A percentile compares a stretch with the other conserved stretches of the same genome.
These are phyloP conservation scores for Pestalotiopsis fici DNA, from an alignment of 2,329 filamentous ascomycete species.

Conservation along the genomic window DNA sequence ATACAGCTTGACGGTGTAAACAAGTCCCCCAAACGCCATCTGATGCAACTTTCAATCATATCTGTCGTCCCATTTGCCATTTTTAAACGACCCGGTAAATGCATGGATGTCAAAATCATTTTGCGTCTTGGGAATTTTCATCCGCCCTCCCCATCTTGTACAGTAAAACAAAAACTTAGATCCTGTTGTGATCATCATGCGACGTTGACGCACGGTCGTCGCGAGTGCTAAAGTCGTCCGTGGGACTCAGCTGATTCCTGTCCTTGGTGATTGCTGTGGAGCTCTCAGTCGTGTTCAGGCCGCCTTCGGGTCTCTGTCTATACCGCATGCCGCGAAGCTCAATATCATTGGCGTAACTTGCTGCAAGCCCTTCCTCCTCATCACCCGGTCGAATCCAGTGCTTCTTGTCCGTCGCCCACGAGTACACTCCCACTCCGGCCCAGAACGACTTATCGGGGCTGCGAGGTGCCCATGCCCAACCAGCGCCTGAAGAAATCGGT, in stretches of 20 bases:
- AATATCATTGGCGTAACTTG: conserved; percentile 23
- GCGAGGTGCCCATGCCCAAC: conserved; percentile 87
- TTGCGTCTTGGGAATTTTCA: neutral
- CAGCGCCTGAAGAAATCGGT: conserved; percentile 74
- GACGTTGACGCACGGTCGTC: conserved; percentile 1
- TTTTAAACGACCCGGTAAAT: neutral
- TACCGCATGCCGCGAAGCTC: conserved; percentile 25
- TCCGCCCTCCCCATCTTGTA: neutral
- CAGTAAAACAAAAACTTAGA: neutral
- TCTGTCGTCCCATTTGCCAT: neutral
- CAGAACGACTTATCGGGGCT: conserved; percentile 75
- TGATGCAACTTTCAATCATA: neutral
- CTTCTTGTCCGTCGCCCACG: conserved; percentile 50
- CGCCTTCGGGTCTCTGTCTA: neutral
- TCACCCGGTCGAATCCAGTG: conserved; percentile 25
- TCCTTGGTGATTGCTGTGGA: neutral
- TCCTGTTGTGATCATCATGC: neutral
- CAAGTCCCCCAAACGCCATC: neutral
- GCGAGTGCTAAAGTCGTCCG: neutral
- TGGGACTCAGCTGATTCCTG: neutral
- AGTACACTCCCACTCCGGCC: conserved; percentile 67
- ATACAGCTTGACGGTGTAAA: neutral
- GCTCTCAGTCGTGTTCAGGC: neutral
- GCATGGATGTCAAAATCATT: neutral
- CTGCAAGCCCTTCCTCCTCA: conserved; percentile 19